phyloP scores from a whole-genome alignment of 2,329 filamentous ascomycete genomes.

The Cladorrhinum sp. region DNA sequence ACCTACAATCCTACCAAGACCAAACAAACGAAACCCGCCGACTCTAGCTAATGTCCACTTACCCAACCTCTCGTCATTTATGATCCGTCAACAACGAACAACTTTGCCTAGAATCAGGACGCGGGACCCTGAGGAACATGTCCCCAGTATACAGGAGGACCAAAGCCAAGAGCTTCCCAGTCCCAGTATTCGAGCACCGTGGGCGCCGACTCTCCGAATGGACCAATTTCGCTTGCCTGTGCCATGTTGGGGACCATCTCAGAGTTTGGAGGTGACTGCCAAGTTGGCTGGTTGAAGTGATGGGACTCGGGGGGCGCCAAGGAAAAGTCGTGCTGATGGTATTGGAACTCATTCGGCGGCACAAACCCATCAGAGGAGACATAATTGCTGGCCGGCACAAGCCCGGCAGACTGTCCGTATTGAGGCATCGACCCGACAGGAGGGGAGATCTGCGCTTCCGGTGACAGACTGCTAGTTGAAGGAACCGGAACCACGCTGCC shows the following conservation, averaged over 20 bases:
- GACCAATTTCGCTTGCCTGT: conserved; percentile 7
- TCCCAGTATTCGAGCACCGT: conserved; percentile 24
- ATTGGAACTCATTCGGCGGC: conserved; percentile 6
- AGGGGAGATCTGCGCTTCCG: background rate
- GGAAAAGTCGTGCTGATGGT: background rate
- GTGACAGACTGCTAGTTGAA: background rate
- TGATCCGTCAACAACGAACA: background rate
- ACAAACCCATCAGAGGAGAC: conserved; percentile 2
- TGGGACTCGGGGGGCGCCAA: background rate
- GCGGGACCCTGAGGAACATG: background rate
- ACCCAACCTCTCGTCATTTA: background rate
- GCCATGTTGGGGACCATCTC: conserved; percentile 4
- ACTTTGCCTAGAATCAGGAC: background rate
- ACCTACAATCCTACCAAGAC: background rate
- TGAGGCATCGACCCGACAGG: background rate
- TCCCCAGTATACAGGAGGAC: conserved; percentile 21
- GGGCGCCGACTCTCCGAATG: conserved; percentile 14
- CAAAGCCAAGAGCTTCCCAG: conserved; percentile 21
- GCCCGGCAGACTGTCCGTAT: background rate
- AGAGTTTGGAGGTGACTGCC: conserved; percentile 12
- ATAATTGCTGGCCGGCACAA: conserved; percentile 3
- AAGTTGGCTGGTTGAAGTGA: conserved; percentile 14
- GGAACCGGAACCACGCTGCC: background rate
- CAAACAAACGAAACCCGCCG: too few species aligned
- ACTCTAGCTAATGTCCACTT: background rate